These are phyloP conservation scores for Phytophthora kernoviae DNA, from an alignment of 352 stramenopile species.

Conservation along the genomic window DNA sequence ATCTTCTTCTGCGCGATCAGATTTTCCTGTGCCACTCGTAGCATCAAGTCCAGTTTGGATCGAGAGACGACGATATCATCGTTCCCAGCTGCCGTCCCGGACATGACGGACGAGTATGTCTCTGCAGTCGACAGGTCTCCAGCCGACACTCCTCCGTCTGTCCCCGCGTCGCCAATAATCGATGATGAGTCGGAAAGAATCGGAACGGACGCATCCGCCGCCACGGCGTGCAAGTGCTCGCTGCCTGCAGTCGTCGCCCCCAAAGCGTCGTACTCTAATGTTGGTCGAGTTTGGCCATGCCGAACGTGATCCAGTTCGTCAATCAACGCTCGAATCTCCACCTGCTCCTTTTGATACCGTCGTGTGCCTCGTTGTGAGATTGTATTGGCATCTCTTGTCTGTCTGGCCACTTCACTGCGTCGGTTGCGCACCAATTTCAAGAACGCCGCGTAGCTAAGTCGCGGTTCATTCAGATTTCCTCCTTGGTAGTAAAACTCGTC, in stretches of 20 bases:
- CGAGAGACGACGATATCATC: constrained; percentile 53
- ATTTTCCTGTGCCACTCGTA: constrained; percentile 61
- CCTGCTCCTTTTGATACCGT: constrained; percentile 46
- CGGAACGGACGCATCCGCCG: constrained; percentile 22
- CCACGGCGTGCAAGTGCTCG: constrained; percentile 20
- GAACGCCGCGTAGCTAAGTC: constrained; percentile 62
- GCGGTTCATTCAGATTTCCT: constrained; percentile 58
- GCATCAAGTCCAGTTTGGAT: constrained; percentile 58
- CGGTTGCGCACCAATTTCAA: constrained; percentile 74
- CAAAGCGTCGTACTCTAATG: constrained; percentile 31
- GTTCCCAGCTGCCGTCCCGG: constrained; percentile 6
- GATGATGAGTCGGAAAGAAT: constrained; percentile 38
- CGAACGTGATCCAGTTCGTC: constrained; percentile 62
- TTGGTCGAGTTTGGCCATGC: constrained; percentile 19
- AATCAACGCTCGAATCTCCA: constrained; percentile 63
- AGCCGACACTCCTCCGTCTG: constrained; percentile 28
- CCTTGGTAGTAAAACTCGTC: constrained; percentile 76
- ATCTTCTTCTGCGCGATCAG: constrained; percentile 66
- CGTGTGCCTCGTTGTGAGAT: constrained; percentile 27
- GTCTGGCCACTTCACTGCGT: constrained; percentile 49
- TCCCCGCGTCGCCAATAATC: constrained; percentile 27
- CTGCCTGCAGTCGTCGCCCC: constrained; percentile 9
- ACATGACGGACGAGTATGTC: constrained; percentile 33
- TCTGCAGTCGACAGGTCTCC: constrained; percentile 37
- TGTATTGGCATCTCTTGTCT: constrained; percentile 16